Percentiles rank a stretch among this genome's conserved stretches.
Evolutionary conservation across 2,329 filamentous ascomycete genomes (phyloP).

Genomic region (Hymenoscyphus repandus): DNA sequence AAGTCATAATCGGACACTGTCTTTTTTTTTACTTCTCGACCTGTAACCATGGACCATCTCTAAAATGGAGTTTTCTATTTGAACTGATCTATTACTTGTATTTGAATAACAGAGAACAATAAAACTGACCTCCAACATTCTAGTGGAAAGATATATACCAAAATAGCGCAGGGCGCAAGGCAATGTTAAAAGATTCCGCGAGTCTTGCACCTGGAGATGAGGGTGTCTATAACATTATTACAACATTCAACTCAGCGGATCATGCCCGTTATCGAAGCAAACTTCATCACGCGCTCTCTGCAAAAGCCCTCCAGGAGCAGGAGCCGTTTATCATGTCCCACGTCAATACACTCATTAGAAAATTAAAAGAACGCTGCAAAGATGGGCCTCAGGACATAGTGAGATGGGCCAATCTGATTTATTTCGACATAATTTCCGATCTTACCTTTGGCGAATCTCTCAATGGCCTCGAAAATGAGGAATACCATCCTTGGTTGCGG

Average conservation of each 20-base stretch:
- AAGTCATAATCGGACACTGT: neutral
- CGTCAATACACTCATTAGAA: constrained; percentile 34
- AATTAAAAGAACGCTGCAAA: constrained; percentile 18
- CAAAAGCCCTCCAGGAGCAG: constrained; percentile 26
- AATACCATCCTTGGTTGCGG: neutral
- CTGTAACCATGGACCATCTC: too few relatives aligned
- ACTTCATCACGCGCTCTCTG: constrained; percentile 28
- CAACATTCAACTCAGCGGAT: neutral
- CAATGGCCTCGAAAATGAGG: constrained; percentile 21
- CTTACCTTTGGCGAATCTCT: constrained; percentile 39
- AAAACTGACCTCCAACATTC: neutral
- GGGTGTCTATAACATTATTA: neutral
- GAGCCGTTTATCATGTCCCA: constrained; percentile 35
- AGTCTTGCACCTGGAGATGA: neutral
- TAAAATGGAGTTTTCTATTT: too few relatives aligned
- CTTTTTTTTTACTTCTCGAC: neutral
- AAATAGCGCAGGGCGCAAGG: neutral
- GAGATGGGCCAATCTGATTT: constrained; percentile 30
- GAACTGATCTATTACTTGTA: too few relatives aligned
- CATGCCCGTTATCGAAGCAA: constrained; percentile 14
- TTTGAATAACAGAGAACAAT: neutral
- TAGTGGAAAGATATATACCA: neutral
- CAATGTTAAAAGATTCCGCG: neutral
- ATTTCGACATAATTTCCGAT: constrained; percentile 30
- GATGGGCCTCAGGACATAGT: constrained; percentile 19